A percentile compares a stretch with the other conserved stretches of the same genome.
phyloP scores from a whole-genome alignment of 148 eudicot species.

The Amaranthus cruentus region DNA sequence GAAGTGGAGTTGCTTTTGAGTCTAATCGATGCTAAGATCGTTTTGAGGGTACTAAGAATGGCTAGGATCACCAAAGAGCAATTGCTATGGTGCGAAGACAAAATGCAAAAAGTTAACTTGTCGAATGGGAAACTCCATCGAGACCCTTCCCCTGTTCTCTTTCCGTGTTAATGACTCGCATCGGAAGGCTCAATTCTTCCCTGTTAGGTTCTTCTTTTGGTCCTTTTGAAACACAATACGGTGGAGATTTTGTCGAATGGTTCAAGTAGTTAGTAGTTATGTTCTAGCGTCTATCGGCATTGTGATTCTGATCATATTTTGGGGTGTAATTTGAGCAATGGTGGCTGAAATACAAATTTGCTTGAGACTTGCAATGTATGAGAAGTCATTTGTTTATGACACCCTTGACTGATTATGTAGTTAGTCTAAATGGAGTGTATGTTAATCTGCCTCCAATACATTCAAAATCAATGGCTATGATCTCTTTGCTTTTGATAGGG shows the following conservation, averaged over 20 bases:
- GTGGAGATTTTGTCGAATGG: conserved; percentile 22
- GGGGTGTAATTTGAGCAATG: neutral
- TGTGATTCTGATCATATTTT: conserved; percentile 14
- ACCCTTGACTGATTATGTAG: conserved; percentile 15
- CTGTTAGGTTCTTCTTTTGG: conserved; percentile 3
- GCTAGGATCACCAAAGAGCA: conserved; percentile 66
- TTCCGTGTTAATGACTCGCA: conserved; percentile 51
- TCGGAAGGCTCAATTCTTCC: neutral
- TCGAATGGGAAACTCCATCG: conserved; percentile 64
- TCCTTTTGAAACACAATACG: conserved; percentile 4
- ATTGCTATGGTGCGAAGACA: conserved; percentile 90
- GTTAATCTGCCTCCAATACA: neutral
- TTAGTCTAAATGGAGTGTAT: neutral
- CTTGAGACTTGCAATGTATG: conserved; percentile 4
- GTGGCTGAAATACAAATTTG: conserved; percentile 1
- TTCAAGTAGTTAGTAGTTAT: conserved; percentile 9
- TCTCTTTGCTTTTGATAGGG: neutral
- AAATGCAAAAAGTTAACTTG: conserved; percentile 65
- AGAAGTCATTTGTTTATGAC: conserved; percentile 14
- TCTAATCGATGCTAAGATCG: conserved; percentile 62
- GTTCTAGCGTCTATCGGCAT: conserved; percentile 13
- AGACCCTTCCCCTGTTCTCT: conserved; percentile 85
- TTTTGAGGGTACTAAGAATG: conserved; percentile 64
- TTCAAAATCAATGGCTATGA: conserved; percentile 7
- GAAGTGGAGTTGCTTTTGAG: conserved; percentile 69